Percentiles rank a stretch among this genome's conserved stretches.
Conservation (phyloP, 257 asterid species). For the Solanum chaucha region DNA sequence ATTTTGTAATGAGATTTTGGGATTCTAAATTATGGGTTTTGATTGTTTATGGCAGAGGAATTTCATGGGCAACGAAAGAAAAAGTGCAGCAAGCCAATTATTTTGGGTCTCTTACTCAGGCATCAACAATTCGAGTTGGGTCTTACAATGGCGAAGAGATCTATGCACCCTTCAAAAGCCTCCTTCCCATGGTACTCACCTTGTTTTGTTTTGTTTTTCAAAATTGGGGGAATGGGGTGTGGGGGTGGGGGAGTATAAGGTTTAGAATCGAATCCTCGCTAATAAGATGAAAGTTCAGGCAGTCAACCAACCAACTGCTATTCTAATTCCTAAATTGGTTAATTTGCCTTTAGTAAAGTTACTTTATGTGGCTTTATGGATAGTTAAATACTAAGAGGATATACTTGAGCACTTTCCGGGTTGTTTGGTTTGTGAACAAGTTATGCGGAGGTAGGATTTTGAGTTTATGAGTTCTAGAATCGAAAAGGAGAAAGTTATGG, state of each 20-base stretch:
- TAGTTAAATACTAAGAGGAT: neutral
- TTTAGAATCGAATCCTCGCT: neutral
- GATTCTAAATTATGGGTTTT: slow-evolving; percentile 2
- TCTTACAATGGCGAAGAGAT: slow-evolving; percentile 97
- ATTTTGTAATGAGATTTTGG: neutral
- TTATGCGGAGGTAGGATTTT: neutral
- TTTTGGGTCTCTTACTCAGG: slow-evolving; percentile 92
- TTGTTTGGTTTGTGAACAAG: neutral
- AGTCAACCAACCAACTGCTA: neutral
- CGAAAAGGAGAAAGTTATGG: neutral
- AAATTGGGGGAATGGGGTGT: neutral
- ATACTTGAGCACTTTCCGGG: neutral
- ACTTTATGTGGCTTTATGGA: neutral
- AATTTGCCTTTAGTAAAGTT: neutral
- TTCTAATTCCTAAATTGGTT: neutral
- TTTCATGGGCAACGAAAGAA: slow-evolving; percentile 97
- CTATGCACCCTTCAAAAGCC: slow-evolving; percentile 93
- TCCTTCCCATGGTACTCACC: slow-evolving; percentile 79
- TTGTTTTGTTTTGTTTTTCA: neutral
- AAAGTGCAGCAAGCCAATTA: slow-evolving; percentile 88
- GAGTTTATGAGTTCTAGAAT: neutral
- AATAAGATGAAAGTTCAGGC: neutral
- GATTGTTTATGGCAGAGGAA: slow-evolving; percentile 49
- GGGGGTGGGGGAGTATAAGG: neutral
- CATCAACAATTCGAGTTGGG: slow-evolving; percentile 83